Evolutionary conservation across 176 grass and related monocot genomes (phyloP).

Genomic region (Triticum turgidum): DNA sequence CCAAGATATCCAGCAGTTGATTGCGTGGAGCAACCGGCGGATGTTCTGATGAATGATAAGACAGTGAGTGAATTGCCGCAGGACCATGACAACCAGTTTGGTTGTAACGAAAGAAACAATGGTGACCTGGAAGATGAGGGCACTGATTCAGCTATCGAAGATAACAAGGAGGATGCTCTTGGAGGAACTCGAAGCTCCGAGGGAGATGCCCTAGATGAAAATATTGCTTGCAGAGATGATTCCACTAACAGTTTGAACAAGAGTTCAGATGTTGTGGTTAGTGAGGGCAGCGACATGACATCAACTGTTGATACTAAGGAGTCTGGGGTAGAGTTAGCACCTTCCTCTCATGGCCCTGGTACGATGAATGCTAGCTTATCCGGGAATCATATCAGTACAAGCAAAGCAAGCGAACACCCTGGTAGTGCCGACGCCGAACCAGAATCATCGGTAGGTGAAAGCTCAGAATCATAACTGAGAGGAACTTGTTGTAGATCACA

Average conservation of each 20-base stretch:
- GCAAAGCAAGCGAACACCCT: background rate
- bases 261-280: slow-evolving; percentile 18
- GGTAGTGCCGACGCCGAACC: background rate
- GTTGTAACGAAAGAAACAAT: slow-evolving; percentile 25
- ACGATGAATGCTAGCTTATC: background rate
- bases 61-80: slow-evolving; percentile 26
- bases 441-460: slow-evolving; percentile 17
- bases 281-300: background rate
- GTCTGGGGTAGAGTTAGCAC: slow-evolving; percentile 1
- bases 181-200: slow-evolving; percentile 11
- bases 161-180: slow-evolving; percentile 14
- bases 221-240: slow-evolving; percentile 18
- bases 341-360: slow-evolving; percentile 15
- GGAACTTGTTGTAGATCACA: background rate
- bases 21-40: slow-evolving; percentile 25
- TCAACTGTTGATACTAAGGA: slow-evolving; percentile 1
- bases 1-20: slow-evolving; percentile 22
- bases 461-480: slow-evolving; percentile 10
- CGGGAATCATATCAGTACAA: background rate
- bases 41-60: slow-evolving; percentile 31
- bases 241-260: slow-evolving; percentile 22
- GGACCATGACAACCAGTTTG: slow-evolving; percentile 19
- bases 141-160: slow-evolving; percentile 33
- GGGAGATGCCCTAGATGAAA: slow-evolving; percentile 31
- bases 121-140: slow-evolving; percentile 25